Evolutionary conservation across 1,284 basidiomycete genomes (phyloP).

Genomic region (Sutorius eximius): DNA sequence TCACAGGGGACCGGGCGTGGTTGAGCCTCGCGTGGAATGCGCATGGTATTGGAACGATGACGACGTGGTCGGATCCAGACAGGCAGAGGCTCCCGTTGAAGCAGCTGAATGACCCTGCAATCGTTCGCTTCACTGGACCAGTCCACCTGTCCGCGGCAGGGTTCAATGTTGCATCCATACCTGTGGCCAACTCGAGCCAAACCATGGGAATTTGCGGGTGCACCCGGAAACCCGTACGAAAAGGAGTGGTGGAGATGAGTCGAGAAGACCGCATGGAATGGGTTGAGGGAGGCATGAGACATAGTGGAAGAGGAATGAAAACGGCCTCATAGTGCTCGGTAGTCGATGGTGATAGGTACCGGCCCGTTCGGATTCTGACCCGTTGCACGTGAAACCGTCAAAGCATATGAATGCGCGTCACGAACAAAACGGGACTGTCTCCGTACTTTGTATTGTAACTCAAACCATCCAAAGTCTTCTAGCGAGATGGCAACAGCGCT

Average conservation of each 20-base stretch:
- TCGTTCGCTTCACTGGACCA: background rate
- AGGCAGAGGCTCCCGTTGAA: background rate
- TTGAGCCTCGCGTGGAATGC: background rate
- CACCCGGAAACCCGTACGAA: background rate
- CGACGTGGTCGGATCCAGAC: background rate
- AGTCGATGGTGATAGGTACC: no score
- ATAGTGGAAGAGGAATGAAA: background rate
- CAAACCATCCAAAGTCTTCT: constrained; percentile 16
- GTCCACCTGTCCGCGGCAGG: background rate
- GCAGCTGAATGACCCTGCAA: background rate
- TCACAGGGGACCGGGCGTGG: background rate
- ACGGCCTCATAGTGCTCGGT: no score
- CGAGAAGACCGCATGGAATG: background rate
- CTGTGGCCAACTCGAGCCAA: background rate
- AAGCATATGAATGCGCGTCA: constrained; percentile 1
- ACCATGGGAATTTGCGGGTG: background rate
- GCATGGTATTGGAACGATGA: background rate
- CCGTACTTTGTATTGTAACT: background rate
- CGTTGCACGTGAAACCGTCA: constrained; percentile 16
- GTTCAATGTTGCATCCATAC: background rate
- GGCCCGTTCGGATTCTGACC: background rate
- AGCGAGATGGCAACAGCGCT: constrained; percentile 39
- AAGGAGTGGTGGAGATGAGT: background rate
- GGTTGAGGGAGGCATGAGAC: background rate
- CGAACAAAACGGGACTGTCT: constrained; percentile 14